Base-by-base conservation (phyloP, 331 rosid species). In the Pyracantha coccinea region DNA sequence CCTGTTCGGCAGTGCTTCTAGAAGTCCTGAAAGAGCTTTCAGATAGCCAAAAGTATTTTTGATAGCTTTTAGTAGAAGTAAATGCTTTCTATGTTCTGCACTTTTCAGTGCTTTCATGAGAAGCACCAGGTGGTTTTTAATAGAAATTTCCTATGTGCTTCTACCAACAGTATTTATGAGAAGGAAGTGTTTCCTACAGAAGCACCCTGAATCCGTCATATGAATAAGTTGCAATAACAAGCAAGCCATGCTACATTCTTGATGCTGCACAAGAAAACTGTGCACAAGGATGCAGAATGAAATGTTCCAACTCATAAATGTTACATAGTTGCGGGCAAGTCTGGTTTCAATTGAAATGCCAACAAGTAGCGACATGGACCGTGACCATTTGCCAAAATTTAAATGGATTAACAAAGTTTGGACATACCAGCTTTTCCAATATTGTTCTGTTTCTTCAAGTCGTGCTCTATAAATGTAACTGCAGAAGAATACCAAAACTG, bases 381-480 rank as follows among this genome's bases (percentile, higher is more conserved):
- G 41, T n/a, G 62, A 35, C 9, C 41, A 33, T 33, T 21, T 13
- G n/a, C 68, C 38, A 58, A 35, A 21, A 52, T 29, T 9, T 24
- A 32, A 14, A 53, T 28, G 8, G 27, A 33, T 41, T 73, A 44
- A 41, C 60, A 54, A 47, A 57, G 52, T 70, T 11, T 69, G 55
- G 3, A 77, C 87, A 74, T 87, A 91, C 99, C 99, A 94, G 81
- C 87, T 88, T 85, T 86, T 94, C 99, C 99, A 94, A 84, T 89
- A 90, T 75, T 94, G 96, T 80, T 94, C 97, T 19, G 97, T 94
- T 89, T 90, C 89, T 83, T 81, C 97, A 31, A 94, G 82, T 76
- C 68, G 86, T 29, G 97, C 88, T 69, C 90, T 89, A 80, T 94
- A 83, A 66, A 86, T 80, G 76, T 87, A 94, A 83, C 99, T 94